A percentile compares a stretch with the other conserved stretches of the same genome.
These are phyloP conservation scores for Chloroidium sp. DNA, from an alignment of 163 green algal genomes.

Conservation along the genomic window DNA sequence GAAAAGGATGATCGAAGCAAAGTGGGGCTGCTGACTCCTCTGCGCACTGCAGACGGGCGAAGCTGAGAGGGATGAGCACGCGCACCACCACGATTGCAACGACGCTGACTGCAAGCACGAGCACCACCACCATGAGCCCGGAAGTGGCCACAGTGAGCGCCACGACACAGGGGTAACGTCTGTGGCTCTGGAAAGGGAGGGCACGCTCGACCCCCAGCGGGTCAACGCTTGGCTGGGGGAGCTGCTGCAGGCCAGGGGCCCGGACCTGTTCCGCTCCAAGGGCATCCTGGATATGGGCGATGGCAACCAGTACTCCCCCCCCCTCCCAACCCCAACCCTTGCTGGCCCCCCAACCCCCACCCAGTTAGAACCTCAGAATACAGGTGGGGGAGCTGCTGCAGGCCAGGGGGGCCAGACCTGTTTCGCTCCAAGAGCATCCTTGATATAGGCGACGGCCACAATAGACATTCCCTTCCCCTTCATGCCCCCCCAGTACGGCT, in stretches of 20 bases:
- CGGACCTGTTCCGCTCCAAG: slow-evolving; percentile 78
- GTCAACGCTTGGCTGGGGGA: slow-evolving; percentile 71
- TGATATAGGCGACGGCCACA: too few species aligned
- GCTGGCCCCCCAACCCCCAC: background rate
- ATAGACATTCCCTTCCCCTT: too few species aligned
- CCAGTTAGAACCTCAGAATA: background rate
- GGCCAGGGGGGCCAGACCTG: too few species aligned
- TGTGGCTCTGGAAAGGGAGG: slow-evolving; percentile 47
- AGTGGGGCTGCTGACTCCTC: too few species aligned
- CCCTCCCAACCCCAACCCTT: slow-evolving; percentile 3
- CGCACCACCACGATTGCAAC: too few species aligned
- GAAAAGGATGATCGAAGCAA: too few species aligned
- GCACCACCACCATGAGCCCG: too few species aligned
- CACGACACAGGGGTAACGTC: slow-evolving; percentile 49
- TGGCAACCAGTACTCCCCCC: slow-evolving; percentile 53
- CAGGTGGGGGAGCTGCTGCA: background rate
- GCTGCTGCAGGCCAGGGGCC: slow-evolving; percentile 50
- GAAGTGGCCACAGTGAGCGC: background rate
- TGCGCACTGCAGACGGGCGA: too few species aligned
- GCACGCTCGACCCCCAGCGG: slow-evolving; percentile 57
- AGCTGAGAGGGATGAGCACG: too few species aligned
- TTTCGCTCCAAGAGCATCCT: too few species aligned
- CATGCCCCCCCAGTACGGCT: too few species aligned
- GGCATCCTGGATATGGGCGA: slow-evolving; percentile 67
- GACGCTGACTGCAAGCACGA: too few species aligned